Evolutionary conservation across 2,329 filamentous ascomycete species (phyloP).

Genomic region (Microdochium paspali): DNA sequence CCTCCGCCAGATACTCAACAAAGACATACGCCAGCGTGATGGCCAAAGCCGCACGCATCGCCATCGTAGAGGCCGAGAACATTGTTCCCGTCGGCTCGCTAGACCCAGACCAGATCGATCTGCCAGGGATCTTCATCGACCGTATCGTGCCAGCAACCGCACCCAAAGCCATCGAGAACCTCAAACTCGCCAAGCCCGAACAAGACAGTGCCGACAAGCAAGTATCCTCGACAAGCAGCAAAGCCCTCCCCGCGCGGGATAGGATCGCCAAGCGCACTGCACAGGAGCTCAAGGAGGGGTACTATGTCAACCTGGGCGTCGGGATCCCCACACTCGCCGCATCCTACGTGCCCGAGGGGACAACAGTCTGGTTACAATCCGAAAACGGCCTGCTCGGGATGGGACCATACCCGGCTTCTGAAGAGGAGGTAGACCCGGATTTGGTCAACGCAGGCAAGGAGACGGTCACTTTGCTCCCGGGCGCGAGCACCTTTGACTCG

Average conservation of each 20-base stretch:
- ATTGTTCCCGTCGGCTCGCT: slow-evolving; percentile 70
- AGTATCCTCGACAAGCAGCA: slow-evolving; percentile 19
- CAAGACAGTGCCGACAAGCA: slow-evolving; percentile 16
- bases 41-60: slow-evolving; percentile 70
- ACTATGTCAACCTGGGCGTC: slow-evolving; percentile 73
- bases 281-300: slow-evolving; percentile 71
- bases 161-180: slow-evolving; percentile 63
- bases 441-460: slow-evolving; percentile 85
- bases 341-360: slow-evolving; percentile 57
- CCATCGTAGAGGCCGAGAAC: slow-evolving; percentile 79
- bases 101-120: slow-evolving; percentile 63
- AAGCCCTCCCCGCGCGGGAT: slow-evolving; percentile 47
- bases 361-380: slow-evolving; percentile 74
- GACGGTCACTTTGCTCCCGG: slow-evolving; percentile 70
- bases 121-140: slow-evolving; percentile 77
- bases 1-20: slow-evolving; percentile 51
- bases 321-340: slow-evolving; percentile 84
- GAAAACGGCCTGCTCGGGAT: slow-evolving; percentile 84
- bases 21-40: slow-evolving; percentile 68
- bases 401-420: slow-evolving; percentile 63
- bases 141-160: slow-evolving; percentile 67
- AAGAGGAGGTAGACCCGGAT: slow-evolving; percentile 64
- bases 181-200: slow-evolving; percentile 42
- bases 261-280: slow-evolving; percentile 70
- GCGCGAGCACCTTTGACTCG: slow-evolving; percentile 69